Conservation (phyloP, 768 basidiomycete species). For the Phaffia australis region DNA sequence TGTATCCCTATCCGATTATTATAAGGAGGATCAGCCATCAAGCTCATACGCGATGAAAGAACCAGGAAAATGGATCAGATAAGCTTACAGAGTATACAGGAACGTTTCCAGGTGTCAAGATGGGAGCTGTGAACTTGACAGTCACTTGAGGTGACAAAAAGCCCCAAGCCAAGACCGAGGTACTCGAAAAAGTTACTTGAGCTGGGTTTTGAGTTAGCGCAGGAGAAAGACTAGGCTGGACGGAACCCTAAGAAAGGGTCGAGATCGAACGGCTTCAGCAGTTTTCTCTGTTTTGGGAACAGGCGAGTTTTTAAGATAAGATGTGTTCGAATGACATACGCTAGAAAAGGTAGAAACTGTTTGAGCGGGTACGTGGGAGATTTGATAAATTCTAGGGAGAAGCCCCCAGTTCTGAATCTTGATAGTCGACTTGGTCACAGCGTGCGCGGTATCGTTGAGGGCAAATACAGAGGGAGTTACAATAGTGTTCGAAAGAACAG, state of each 20-base stretch:
- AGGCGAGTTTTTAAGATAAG: too few relatives aligned
- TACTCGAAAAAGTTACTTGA: slow-evolving; percentile 3
- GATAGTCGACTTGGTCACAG: slow-evolving; percentile 31
- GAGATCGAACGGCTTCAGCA: neutral
- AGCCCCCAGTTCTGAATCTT: slow-evolving; percentile 46
- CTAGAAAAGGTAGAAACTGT: slow-evolving; percentile 44
- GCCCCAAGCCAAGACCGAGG: slow-evolving; percentile 15
- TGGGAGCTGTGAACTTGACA: slow-evolving; percentile 17
- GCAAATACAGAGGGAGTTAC: slow-evolving; percentile 51
- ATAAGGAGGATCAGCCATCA: too few relatives aligned
- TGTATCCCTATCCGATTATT: neutral
- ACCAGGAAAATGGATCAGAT: too few relatives aligned
- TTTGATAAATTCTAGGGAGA: slow-evolving; percentile 39
- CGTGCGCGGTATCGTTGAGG: slow-evolving; percentile 55
- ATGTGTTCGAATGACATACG: neutral
- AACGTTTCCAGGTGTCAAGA: slow-evolving; percentile 6
- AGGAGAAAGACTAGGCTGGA: slow-evolving; percentile 1
- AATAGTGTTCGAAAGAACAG: slow-evolving; percentile 47
- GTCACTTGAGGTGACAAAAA: neutral
- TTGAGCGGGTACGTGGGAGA: slow-evolving; percentile 51
- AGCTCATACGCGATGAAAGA: too few relatives aligned
- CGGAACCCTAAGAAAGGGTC: neutral
- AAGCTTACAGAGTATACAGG: slow-evolving; percentile 22
- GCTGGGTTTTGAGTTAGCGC: slow-evolving; percentile 11
- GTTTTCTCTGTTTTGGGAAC: too few relatives aligned